Evolutionary conservation across 768 basidiomycete genomes (phyloP).

Genomic region (Lactifluus pinguis): DNA sequence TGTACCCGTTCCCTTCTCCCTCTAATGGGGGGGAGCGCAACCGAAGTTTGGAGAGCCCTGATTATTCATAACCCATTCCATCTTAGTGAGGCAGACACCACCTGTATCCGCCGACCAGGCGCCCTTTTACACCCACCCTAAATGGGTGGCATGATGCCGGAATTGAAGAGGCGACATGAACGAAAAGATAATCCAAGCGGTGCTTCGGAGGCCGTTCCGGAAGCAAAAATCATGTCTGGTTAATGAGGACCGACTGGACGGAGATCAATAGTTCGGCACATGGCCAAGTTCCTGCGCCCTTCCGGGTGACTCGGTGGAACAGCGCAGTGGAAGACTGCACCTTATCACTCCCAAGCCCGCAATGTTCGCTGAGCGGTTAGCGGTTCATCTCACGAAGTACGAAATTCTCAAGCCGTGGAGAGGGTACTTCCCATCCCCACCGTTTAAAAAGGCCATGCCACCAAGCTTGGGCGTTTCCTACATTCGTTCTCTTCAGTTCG

Average conservation of each 20-base stretch:
- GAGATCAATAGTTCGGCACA: conserved; percentile 18
- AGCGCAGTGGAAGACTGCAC: conserved; percentile 14
- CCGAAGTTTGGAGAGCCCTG: not conserved
- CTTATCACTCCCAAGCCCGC: conserved; percentile 17
- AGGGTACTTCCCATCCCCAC: not conserved
- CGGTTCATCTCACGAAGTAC: conserved; percentile 19
- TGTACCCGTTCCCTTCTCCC: not conserved
- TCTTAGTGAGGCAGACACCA: not conserved
- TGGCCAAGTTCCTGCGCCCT: conserved; percentile 15
- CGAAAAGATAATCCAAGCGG: conserved; percentile 5
- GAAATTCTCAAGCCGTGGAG: conserved; percentile 16
- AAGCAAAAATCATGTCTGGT: conserved; percentile 6
- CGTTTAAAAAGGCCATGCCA: conserved; percentile 14
- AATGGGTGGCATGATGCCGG: conserved; percentile 10
- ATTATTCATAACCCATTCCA: not conserved
- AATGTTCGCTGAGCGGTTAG: conserved; percentile 15
- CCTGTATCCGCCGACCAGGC: conserved; percentile 1
- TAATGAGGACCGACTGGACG: conserved; percentile 13
- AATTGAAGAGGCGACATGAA: conserved; percentile 13
- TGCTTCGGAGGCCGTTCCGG: conserved; percentile 14
- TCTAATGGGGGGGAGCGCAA: not conserved
- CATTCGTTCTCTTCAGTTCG: conserved; percentile 30
- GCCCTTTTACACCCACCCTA: conserved; percentile 2
- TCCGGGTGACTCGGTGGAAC: conserved; percentile 14
- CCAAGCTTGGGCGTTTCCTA: conserved; percentile 16